Evolutionary conservation across 495 filamentous ascomycete genomes (phyloP), one percentile per base, ranked within the genome.

Genomic region (Durotheca rogersii): DNA sequence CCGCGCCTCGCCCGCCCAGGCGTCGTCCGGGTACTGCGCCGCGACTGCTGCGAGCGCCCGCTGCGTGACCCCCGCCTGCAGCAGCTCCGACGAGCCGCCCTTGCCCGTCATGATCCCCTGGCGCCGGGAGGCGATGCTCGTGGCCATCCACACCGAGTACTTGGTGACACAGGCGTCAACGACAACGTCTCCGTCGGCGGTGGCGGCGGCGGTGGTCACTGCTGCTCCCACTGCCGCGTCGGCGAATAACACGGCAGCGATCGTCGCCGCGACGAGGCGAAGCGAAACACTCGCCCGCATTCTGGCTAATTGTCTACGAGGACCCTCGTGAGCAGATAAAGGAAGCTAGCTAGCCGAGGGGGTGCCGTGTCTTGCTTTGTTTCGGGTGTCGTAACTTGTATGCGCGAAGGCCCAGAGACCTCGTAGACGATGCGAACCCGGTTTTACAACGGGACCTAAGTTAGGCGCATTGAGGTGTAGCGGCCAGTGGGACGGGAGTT

Each of bases 81-180:
- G 50, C 21, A 66, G 57, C 10, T 65, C 60, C 7, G 73, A 71
- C 1, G 62, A 42, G 9, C 64, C 65, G 15, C 62, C 59, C 0
- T 40, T 38, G 31, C 62, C 62, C 2, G 59, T 56, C 34, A 70
- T 59, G 44, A 72, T 58, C 40, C 70, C 73, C 51, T 76, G 69
- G 41, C 55, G 51, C 27, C 73, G 70, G 6, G 62, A 52, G 51
- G 74, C 73, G 62, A 76, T 64, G 46, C 72, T 73, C 15, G 67
- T 62, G 10, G 72, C 71, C 73, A 76, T 73, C 63, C 69, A 66
- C 19, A 64, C 60, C 21, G 73, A 72, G 50, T 70, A 65, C 30
- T 40, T 41, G 18, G 25, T 27, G 23, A 9, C 23, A 27, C 4
- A 4, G 23, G 9, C 9, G 23, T 4, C 9, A 9, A 9, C 9